These are phyloP conservation scores for Dendrostoma leiphaemia DNA, from an alignment of 2,329 filamentous ascomycete species.

Conservation along the genomic window DNA sequence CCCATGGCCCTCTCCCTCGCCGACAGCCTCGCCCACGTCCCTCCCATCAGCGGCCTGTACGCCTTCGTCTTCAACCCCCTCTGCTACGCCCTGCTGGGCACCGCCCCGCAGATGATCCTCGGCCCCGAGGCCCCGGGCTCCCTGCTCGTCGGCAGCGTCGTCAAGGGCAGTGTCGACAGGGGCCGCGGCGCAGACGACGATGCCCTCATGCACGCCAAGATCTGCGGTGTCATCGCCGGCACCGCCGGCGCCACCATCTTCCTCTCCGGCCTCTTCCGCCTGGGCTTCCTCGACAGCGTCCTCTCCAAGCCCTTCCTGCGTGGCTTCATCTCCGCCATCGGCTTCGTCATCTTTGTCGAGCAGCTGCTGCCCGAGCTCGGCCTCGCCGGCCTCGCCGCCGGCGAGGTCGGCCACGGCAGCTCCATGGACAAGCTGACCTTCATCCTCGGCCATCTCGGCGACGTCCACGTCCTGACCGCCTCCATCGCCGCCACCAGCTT, in stretches of 20 bases:
- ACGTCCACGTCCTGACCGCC: slow-evolving; percentile 73
- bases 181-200: slow-evolving; percentile 66
- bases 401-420: slow-evolving; percentile 73
- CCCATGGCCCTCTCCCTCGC: slow-evolving; percentile 95
- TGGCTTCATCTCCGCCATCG: slow-evolving; percentile 96
- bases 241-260: slow-evolving; percentile 87
- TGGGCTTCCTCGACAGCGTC: slow-evolving; percentile 94
- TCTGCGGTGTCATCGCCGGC: slow-evolving; percentile 85
- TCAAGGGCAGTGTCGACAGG: slow-evolving; percentile 71
- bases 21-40: slow-evolving; percentile 87
- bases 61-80: slow-evolving; percentile 90
- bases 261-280: slow-evolving; percentile 76
- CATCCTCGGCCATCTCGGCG: slow-evolving; percentile 62
- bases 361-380: slow-evolving; percentile 91
- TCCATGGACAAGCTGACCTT: slow-evolving; percentile 84
- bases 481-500: slow-evolving; percentile 79
- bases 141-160: slow-evolving; percentile 81
- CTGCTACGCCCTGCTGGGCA: slow-evolving; percentile 87
- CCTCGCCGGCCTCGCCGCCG: slow-evolving; percentile 62
- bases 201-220: slow-evolving; percentile 67
- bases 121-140: slow-evolving; percentile 94
- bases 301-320: slow-evolving; percentile 88
- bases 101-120: slow-evolving; percentile 88
- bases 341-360: slow-evolving; percentile 93
- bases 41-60: slow-evolving; percentile 91